Base-by-base conservation (phyloP, 2,329 filamentous ascomycete genomes). In the Trichoderma sp. region DNA sequence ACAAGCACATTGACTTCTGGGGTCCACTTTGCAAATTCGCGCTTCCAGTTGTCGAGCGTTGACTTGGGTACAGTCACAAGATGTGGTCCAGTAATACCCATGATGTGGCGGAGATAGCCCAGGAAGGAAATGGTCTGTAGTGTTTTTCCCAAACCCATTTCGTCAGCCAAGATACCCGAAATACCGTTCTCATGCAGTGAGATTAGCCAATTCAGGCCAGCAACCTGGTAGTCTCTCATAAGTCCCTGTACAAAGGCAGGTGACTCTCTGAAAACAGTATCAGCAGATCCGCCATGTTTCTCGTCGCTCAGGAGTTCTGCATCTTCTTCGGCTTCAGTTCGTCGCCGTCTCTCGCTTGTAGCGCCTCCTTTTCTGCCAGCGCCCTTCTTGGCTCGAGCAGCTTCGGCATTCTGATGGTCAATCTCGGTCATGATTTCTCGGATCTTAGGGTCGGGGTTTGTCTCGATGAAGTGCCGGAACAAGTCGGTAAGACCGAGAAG, bases 131-230 rank as follows among this genome's bases (percentile, higher is more conserved):
- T 99, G 0, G 96, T 99, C 81, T 99, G 96, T 32, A 99, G 82
- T 0, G 96, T 99, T 84, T 99, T 99, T 76, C 96, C 96, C 24
- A 99, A 85, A 80, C 96, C 96, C 96, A 99, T 99, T 82, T 99
- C 96, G 77, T 99, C 96, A 70, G 96, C 96, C 60, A 99, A 84
- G 72, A 99, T 99, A 74, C 96, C 96, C 24, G 95, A 98, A 73
- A 99, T 99, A 83, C 96, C 96, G 76, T 99, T 99, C 80, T 99
- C 96, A 76, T 99, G 96, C 6, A 99, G 86, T 14, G 94, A 98
- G 74, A 99, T 94, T 56, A 99, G 87, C 96, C 96, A 99, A 80
- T 99, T 99, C 73, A 99, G 85, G 73, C 96, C 96, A 39, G 93
- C 92, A 74, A 99, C 85, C 79, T 99, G 96, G 81, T 99, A 99